These are phyloP conservation scores for Nicotiana benthamiana DNA, from an alignment of 257 asterid species.

Conservation along the genomic window DNA sequence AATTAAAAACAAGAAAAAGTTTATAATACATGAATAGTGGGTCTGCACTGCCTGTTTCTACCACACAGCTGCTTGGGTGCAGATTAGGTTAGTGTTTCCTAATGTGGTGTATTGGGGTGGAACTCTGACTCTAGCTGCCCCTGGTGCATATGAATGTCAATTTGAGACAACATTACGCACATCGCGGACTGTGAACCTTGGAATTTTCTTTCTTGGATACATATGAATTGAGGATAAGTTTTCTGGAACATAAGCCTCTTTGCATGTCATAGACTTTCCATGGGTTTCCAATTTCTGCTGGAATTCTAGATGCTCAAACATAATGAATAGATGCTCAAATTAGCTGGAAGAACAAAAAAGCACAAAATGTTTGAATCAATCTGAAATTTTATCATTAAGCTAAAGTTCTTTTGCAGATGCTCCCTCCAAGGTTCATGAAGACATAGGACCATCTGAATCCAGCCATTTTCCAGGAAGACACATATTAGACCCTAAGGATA, in stretches of 20 bases:
- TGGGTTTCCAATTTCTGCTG: background rate
- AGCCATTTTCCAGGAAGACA: constrained; percentile 38
- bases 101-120: background rate
- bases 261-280: background rate
- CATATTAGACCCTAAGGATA: constrained; percentile 32
- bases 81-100: background rate
- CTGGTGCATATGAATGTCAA: background rate
- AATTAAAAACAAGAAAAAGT: background rate
- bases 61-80: background rate
- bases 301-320: background rate
- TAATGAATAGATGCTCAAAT: background rate
- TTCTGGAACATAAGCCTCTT: background rate
- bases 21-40: too few relatives aligned
- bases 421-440: constrained; percentile 32
- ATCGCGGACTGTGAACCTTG: background rate
- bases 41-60: background rate
- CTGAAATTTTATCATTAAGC: background rate
- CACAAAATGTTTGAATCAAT: background rate
- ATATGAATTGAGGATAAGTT: background rate
- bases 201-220: background rate
- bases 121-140: background rate
- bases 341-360: background rate
- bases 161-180: background rate
- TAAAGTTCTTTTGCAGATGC: constrained; percentile 30
- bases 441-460: constrained; percentile 52